Percentiles rank a stretch among this genome's conserved stretches.
phyloP scores from a whole-genome alignment of 163 green algal genomes.

The Chloroidium sp. region DNA sequence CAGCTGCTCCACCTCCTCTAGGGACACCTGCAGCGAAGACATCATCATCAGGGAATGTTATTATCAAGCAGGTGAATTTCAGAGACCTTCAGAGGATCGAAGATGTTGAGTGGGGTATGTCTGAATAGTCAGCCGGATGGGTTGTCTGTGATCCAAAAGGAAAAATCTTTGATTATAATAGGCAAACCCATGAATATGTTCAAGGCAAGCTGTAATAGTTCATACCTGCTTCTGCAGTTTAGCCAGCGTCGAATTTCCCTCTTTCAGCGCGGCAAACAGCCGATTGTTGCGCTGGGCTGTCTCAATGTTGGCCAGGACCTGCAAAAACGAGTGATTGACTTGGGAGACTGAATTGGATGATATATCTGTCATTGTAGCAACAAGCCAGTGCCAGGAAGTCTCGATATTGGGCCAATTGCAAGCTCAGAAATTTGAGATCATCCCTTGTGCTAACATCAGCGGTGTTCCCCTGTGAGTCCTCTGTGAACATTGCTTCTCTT shows the following conservation, averaged over 20 bases:
- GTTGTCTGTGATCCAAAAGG: too few relatives aligned
- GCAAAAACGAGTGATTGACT: conserved; percentile 5
- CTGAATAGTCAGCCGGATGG: too few relatives aligned
- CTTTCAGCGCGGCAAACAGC: conserved; percentile 67
- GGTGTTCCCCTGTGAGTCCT: too few relatives aligned
- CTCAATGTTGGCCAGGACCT: conserved; percentile 76
- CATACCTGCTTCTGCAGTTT: conserved; percentile 51
- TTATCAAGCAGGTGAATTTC: too few relatives aligned
- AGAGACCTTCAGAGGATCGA: too few relatives aligned
- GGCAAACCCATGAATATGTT: too few relatives aligned
- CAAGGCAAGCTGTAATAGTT: background rate
- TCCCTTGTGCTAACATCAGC: too few relatives aligned
- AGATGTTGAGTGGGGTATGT: too few relatives aligned
- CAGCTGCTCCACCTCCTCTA: conserved; percentile 50
- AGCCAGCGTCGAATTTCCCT: conserved; percentile 64
- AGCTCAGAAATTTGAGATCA: background rate
- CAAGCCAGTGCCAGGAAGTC: background rate
- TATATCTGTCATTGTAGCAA: background rate
- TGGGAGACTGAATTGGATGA: background rate
- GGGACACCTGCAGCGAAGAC: conserved; percentile 9
- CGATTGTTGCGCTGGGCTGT: conserved; percentile 50
- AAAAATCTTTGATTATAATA: too few relatives aligned
- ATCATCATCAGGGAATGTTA: too few relatives aligned
- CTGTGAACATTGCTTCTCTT: too few relatives aligned
- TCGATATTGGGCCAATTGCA: background rate